phyloP scores from a whole-genome alignment of 148 eudicot species.

The Spergularia bocconei region DNA sequence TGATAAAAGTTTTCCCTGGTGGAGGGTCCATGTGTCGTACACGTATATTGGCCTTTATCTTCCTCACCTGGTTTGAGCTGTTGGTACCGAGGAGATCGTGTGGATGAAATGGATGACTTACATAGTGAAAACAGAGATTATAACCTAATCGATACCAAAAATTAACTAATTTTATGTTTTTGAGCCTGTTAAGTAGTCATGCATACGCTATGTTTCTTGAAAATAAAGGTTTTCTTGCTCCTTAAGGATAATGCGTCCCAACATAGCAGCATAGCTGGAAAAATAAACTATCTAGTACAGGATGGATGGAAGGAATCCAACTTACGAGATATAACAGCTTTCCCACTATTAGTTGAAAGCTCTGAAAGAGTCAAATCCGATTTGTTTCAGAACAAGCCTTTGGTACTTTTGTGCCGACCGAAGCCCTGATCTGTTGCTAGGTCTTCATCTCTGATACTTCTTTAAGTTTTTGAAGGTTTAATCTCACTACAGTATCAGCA shows the following conservation, averaged over 20 bases:
- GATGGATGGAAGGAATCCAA: constrained; percentile 18
- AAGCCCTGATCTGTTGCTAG: constrained; percentile 3
- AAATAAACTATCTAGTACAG: constrained; percentile 19
- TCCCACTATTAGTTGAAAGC: constrained; percentile 17
- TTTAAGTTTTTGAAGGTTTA: constrained; percentile 43
- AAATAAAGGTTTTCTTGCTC: constrained; percentile 16
- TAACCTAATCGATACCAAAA: too few relatives aligned
- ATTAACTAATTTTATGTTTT: too few relatives aligned
- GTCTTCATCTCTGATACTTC: constrained; percentile 30
- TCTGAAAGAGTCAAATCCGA: constrained; percentile 24
- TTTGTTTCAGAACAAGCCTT: constrained; percentile 17
- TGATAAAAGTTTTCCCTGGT: too few relatives aligned
- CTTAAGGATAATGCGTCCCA: constrained; percentile 3
- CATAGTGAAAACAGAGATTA: too few relatives aligned
- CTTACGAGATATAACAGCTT: constrained; percentile 33
- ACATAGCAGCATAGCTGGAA: neutral
- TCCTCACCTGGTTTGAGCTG: too few relatives aligned
- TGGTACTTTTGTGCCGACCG: constrained; percentile 1
- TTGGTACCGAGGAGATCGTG: too few relatives aligned
- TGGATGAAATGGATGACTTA: too few relatives aligned
- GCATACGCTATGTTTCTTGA: neutral
- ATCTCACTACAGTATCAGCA: constrained; percentile 43
- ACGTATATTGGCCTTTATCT: too few relatives aligned
- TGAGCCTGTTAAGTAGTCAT: neutral
- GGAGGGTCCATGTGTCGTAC: too few relatives aligned